Evolutionary conservation across 75 land plant genomes (phyloP).

Genomic region (Azolla pinnata): DNA sequence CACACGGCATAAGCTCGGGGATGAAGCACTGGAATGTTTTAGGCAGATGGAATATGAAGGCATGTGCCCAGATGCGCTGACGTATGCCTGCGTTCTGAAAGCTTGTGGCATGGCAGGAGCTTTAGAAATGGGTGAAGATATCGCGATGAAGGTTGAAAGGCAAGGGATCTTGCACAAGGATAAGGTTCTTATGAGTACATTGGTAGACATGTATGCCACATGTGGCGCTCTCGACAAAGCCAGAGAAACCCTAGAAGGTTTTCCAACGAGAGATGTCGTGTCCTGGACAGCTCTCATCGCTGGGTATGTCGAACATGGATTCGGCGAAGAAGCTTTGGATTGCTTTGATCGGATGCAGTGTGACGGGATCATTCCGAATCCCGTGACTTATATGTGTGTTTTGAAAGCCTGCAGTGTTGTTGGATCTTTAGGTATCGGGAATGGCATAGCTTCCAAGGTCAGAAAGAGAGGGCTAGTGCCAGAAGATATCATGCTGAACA

Average conservation of each 20-base stretch:
- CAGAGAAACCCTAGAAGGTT: not conserved
- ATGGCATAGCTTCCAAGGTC: no score
- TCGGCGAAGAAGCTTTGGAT: conserved; percentile 11
- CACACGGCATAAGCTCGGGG: not conserved
- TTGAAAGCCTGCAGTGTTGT: conserved; percentile 56
- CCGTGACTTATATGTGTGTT: conserved; percentile 46
- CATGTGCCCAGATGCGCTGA: no score
- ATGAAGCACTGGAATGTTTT: conserved; percentile 5
- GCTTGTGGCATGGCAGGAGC: no score
- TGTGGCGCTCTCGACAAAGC: conserved; percentile 15
- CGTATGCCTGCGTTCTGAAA: no score
- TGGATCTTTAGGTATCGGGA: conserved; percentile 35
- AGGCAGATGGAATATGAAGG: conserved; percentile 4
- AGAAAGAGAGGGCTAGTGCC: no score
- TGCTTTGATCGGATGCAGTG: conserved; percentile 26
- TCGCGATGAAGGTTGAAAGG: conserved; percentile 46
- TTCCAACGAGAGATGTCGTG: conserved; percentile 14
- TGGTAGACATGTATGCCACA: conserved; percentile 17
- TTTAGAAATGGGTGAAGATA: conserved; percentile 30
- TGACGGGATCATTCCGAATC: conserved; percentile 18
- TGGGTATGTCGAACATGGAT: conserved; percentile 16
- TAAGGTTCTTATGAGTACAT: conserved; percentile 19
- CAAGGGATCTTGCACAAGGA: conserved; percentile 28
- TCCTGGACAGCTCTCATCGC: conserved; percentile 20
- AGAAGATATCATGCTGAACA: no score